Conservation (phyloP, 2,329 filamentous ascomycete species). For the Microdochium trichocladiopsis region DNA sequence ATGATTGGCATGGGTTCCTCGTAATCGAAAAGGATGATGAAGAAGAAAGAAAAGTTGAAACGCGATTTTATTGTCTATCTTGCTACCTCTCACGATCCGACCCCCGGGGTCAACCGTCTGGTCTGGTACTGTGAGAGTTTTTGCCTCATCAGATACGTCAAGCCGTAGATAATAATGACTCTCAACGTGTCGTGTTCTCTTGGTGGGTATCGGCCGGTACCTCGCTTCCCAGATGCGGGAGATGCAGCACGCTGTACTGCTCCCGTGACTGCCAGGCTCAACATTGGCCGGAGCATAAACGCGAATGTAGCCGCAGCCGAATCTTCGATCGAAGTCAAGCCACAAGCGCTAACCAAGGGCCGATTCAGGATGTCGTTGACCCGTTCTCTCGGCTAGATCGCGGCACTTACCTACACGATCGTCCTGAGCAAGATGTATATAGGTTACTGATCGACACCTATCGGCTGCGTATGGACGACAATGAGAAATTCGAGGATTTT, state of each 20-base stretch:
- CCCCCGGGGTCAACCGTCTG: background rate
- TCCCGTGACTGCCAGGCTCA: constrained; percentile 41
- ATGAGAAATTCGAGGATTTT: constrained; percentile 17
- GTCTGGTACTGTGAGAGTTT: background rate
- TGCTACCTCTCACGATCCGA: background rate
- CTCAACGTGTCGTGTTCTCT: background rate
- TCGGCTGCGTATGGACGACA: constrained; percentile 36
- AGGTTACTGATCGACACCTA: constrained; percentile 38
- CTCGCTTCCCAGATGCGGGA: background rate
- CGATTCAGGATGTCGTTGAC: constrained; percentile 11
- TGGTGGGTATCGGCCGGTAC: background rate
- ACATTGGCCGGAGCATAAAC: constrained; percentile 43
- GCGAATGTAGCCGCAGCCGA: constrained; percentile 24
- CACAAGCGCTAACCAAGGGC: background rate
- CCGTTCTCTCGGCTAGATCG: constrained; percentile 33
- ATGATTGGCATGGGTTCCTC: background rate
- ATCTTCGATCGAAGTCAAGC: constrained; percentile 1
- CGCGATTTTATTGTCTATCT: background rate
- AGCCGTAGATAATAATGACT: background rate
- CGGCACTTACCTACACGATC: constrained; percentile 34
- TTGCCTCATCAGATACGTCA: background rate
- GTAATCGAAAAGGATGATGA: background rate
- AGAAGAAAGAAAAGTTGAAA: background rate
- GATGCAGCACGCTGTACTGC: constrained; percentile 24
- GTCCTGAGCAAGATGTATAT: constrained; percentile 35